Conservation (phyloP, 2,329 filamentous ascomycete genomes). For the Tolypocladium album region DNA sequence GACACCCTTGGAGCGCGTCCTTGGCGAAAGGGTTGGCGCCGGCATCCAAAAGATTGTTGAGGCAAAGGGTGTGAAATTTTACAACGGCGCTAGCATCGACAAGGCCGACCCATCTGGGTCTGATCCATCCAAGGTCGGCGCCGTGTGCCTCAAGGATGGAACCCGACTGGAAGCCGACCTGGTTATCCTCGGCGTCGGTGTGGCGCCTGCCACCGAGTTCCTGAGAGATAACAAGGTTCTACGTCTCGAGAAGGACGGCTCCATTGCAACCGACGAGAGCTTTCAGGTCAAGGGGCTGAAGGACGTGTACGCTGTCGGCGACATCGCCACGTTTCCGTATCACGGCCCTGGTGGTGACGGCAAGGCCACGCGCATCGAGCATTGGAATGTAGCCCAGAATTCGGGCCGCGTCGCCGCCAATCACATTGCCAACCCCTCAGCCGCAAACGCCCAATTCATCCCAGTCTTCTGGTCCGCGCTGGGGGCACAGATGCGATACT, state of each 20-base stretch:
- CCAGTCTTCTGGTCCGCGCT: slow-evolving; percentile 96
- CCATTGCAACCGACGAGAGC: slow-evolving; percentile 66
- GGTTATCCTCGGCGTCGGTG: slow-evolving; percentile 84
- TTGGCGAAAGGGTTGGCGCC: slow-evolving; percentile 70
- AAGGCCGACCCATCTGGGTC: slow-evolving; percentile 64
- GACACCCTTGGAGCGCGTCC: slow-evolving; percentile 73
- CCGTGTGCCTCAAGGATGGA: slow-evolving; percentile 76
- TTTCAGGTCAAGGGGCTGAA: slow-evolving; percentile 67
- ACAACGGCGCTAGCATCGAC: slow-evolving; percentile 70
- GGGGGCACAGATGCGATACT: slow-evolving; percentile 83
- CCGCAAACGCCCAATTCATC: slow-evolving; percentile 62
- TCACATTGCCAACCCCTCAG: slow-evolving; percentile 56
- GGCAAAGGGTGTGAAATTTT: slow-evolving; percentile 80
- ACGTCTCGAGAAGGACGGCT: slow-evolving; percentile 72
- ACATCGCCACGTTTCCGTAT: slow-evolving; percentile 94
- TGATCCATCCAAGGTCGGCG: slow-evolving; percentile 63
- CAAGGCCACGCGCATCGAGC: slow-evolving; percentile 72
- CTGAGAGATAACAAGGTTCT: slow-evolving; percentile 62
- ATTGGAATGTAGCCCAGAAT: slow-evolving; percentile 98
- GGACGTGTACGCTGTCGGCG: slow-evolving; percentile 85
- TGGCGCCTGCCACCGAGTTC: slow-evolving; percentile 75
- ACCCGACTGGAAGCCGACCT: slow-evolving; percentile 77
- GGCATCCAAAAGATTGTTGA: slow-evolving; percentile 74
- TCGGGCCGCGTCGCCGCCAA: slow-evolving; percentile 69
- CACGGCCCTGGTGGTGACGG: slow-evolving; percentile 76